Base-by-base conservation (phyloP, 768 basidiomycete species). In the Boletellus emodensis region DNA sequence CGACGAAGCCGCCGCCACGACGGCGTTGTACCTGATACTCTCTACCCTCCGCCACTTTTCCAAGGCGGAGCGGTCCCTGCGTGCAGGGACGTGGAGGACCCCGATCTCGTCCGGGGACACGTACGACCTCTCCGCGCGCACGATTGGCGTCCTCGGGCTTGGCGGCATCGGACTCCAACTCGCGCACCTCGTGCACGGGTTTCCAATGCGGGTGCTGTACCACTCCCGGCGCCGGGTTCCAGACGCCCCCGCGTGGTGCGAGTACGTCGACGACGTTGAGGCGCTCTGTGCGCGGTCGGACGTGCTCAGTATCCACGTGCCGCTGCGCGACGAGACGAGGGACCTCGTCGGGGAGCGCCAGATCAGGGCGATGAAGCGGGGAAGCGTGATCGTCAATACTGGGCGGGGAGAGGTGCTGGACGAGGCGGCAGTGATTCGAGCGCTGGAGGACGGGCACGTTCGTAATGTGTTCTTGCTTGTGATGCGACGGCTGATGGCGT, bases 151-250 rank as follows among this genome's bases (percentile, higher is more conserved):
- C 53, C 76, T 90, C 11, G 87, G 88, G 1, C 75, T 90, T 0
- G 87, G 88, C 20, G 88, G 90, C 0, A 90, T 91, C 58, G 87
- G 89, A 1, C 63, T 79, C 48, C 83, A 81, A 18, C 71, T 89
- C 28, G 87, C 85, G 0, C 77, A 87, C 58, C 77, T 91, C 50
- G 84, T 76, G 0, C 83, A 82, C 47, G 84, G 83, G 1, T 90
- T 96, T 72, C 89, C 87, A 5, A 94, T 97, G 94, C 85, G 87
- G 44, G 74, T 95, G 48, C 74, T 94, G 39, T 96, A 95, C 70
- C 78, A 91, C 69, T 83, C 76, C 28, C 75, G 89, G 35, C 75
- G 75, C 53, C 80, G 75, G 39, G 77, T 73, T 28, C 63, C 72
- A 7, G 70, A 80, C 42, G 83, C 81, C 1, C 88, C 90, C 0